Conservation (phyloP, 441 rosid species). For the Melastoma candidum region DNA sequence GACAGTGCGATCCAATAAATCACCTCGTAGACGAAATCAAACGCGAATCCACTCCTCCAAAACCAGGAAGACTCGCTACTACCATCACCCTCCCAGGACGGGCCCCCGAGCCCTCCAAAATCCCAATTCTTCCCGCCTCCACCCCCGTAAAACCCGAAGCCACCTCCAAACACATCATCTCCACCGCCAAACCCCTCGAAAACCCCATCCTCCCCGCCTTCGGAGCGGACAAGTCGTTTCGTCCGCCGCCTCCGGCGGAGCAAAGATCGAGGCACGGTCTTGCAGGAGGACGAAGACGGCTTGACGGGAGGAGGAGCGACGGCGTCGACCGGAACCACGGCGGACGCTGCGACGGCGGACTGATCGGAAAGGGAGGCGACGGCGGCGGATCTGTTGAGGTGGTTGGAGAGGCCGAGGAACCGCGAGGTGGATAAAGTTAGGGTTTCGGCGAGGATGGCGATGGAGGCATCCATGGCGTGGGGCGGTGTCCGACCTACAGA, state of each 20-base stretch:
- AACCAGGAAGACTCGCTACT: slow-evolving; percentile 25
- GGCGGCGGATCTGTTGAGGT: slow-evolving; percentile 24
- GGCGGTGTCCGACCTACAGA: neutral
- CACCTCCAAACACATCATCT: slow-evolving; percentile 30
- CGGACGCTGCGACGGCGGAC: slow-evolving; percentile 13
- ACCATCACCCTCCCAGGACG: slow-evolving; percentile 45
- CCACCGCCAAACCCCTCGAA: slow-evolving; percentile 23
- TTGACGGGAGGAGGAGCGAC: slow-evolving; percentile 49
- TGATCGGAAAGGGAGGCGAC: slow-evolving; percentile 8
- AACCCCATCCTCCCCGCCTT: slow-evolving; percentile 27
- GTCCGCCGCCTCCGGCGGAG: slow-evolving; percentile 46
- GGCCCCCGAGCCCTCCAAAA: slow-evolving; percentile 37
- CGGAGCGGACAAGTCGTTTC: slow-evolving; percentile 33
- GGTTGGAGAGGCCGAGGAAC: slow-evolving; percentile 42
- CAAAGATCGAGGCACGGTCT: slow-evolving; percentile 34
- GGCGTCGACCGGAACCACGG: slow-evolving; percentile 32
- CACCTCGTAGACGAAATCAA: slow-evolving; percentile 76
- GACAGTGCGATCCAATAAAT: slow-evolving; percentile 81
- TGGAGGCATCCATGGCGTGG: slow-evolving; percentile 28
- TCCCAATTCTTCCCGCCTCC: slow-evolving; percentile 46
- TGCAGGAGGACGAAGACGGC: slow-evolving; percentile 26
- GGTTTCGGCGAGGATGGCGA: slow-evolving; percentile 37
- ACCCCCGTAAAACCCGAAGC: slow-evolving; percentile 45
- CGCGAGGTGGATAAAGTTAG: slow-evolving; percentile 31
- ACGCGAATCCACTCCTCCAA: slow-evolving; percentile 48